Evolutionary conservation across 2,329 filamentous ascomycete species (phyloP), one percentile per base, ranked within the genome.

Genomic region (Ilyonectria robusta): DNA sequence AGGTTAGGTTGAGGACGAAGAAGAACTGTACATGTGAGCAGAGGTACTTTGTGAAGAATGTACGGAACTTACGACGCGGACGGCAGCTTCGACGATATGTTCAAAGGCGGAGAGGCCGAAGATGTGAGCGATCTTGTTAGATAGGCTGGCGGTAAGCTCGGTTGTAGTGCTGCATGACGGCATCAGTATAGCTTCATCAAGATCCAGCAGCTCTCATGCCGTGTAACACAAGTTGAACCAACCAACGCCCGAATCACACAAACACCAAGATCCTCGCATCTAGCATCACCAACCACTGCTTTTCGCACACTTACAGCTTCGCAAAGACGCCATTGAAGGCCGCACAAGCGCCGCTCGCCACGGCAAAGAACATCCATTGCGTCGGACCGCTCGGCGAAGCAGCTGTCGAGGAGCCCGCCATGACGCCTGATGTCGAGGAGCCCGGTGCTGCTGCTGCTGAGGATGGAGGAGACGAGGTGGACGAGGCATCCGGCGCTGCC

Each of bases 281-380:
- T 8, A 33, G 8, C 4, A 17, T 51, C 29, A 51, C 29, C 4
- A n/a, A 9, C n/a, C 26, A 31, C 13, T 29, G 10, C 23, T 21
- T 29, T 13, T 15, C 6, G 17, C 8, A 13, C 48, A 85, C 89
- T 76, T 82, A 93, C 91, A 96, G 83, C 81, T 95, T 96, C 1
- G 93, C 93, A 83, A 95, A 94, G 6, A 93, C 91, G 66, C 93
- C 93, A 74, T 96, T 96, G 72, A 93, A 91, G 23, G 93, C 92
- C 35, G 93, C 93, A 76, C 92, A 95, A 59, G 88, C 90, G 68
- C 93, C 93, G 76, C 92, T 94, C 55, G 91, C 89, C 47, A 95
- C 79, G 47, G 93, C 92, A 69, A 92, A 87, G 57, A 91, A 81
- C 68, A 95, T 86, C 90, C 90, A 92, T 70, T 87, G 85, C 33